Conservation (phyloP, 139 green algal genomes). For the Edaphochlamys debaryana region DNA sequence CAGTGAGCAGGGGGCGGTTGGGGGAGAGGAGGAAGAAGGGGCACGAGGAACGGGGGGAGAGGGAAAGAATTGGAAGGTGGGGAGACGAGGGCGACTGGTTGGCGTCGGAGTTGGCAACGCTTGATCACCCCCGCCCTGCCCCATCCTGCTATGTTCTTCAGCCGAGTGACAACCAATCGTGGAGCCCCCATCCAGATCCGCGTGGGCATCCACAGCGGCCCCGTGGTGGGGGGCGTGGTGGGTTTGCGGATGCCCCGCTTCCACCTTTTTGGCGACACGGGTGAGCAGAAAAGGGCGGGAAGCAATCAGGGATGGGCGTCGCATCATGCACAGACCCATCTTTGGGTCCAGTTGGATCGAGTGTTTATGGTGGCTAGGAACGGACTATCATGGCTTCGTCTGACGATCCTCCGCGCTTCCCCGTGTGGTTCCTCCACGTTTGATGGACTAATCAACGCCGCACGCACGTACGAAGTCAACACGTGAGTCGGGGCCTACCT, state of each 20-base stretch:
- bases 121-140: neutral
- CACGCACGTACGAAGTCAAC: too few species aligned
- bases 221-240: conserved; percentile 31
- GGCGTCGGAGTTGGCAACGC: too few species aligned
- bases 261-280: conserved; percentile 28
- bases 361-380: neutral
- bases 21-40: too few species aligned
- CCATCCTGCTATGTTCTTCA: too few species aligned
- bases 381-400: neutral
- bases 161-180: conserved; percentile 7
- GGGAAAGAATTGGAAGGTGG: neutral
- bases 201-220: conserved; percentile 27
- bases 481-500: too few species aligned
- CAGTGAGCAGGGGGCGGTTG: neutral
- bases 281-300: neutral
- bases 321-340: too few species aligned
- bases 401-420: too few species aligned
- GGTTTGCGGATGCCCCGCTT: conserved; percentile 21
- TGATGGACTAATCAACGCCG: too few species aligned
- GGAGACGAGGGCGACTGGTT: too few species aligned
- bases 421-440: too few species aligned
- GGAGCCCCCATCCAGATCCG: conserved; percentile 31
- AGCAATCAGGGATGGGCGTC: too few species aligned
- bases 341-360: neutral
- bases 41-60: too few species aligned